These are phyloP conservation scores for Suillus bovinus DNA, from an alignment of 768 basidiomycete species.

Conservation along the genomic window DNA sequence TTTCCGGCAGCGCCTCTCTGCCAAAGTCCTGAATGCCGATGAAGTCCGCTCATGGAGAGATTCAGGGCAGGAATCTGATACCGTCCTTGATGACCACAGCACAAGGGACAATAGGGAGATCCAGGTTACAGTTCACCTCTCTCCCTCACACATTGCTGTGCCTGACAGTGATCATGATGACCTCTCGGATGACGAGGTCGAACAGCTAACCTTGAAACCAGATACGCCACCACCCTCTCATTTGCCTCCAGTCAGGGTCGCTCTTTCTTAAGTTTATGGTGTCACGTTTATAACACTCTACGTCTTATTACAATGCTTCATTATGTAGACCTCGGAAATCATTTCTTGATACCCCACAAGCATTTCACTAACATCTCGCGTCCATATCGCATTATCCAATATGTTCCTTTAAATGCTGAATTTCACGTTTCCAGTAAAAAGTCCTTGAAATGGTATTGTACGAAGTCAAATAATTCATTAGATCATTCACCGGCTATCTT, in stretches of 20 bases:
- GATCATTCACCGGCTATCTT: constrained; percentile 50
- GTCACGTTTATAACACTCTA: constrained; percentile 8
- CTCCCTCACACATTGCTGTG: constrained; percentile 21
- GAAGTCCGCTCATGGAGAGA: constrained; percentile 66
- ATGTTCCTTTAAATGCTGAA: constrained; percentile 12
- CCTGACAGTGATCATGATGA: constrained; percentile 18
- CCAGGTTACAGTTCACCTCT: constrained; percentile 16
- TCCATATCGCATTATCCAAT: constrained; percentile 16
- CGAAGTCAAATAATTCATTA: constrained; percentile 4
- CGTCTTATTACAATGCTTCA: constrained; percentile 14
- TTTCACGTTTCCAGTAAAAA: background rate
- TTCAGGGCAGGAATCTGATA: constrained; percentile 27
- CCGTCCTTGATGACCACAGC: constrained; percentile 14
- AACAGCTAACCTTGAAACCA: constrained; percentile 21
- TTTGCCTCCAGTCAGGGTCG: constrained; percentile 46
- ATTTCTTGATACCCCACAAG: constrained; percentile 29
- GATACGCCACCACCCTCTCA: constrained; percentile 16
- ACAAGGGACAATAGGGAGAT: constrained; percentile 21
- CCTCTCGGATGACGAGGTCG: constrained; percentile 29
- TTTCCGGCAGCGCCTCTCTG: constrained; percentile 45
- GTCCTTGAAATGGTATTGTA: constrained; percentile 2
- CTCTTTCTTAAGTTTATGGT: constrained; percentile 24
- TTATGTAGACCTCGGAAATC: constrained; percentile 25
- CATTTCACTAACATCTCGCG: constrained; percentile 14
- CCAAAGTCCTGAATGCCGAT: constrained; percentile 73